Conservation (phyloP, 2,329 filamentous ascomycete genomes). For the Colletotrichum trifolii region DNA sequence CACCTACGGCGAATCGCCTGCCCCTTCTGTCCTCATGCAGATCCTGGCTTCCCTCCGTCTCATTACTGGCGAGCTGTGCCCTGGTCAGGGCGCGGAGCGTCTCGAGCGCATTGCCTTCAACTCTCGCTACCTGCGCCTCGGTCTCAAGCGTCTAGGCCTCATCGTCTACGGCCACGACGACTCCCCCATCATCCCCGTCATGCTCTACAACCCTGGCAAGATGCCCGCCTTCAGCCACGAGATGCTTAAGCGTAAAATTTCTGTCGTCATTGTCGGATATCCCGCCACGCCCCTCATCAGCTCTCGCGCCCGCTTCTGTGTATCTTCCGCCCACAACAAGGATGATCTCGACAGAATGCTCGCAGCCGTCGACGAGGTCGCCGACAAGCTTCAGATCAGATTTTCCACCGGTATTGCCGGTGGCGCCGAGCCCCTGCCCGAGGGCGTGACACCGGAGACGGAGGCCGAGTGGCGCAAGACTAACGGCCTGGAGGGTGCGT, state of each 20-base stretch:
- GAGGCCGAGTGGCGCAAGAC: slow-evolving; percentile 75
- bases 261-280: slow-evolving; percentile 96
- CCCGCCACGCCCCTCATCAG: slow-evolving; percentile 95
- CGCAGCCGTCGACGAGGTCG: slow-evolving; percentile 90
- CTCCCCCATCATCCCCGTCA: slow-evolving; percentile 93
- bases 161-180: slow-evolving; percentile 98
- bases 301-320: slow-evolving; percentile 93
- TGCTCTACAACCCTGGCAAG: slow-evolving; percentile 98
- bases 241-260: slow-evolving; percentile 98
- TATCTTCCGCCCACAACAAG: slow-evolving; percentile 97
- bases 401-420: slow-evolving; percentile 97
- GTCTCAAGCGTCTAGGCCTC: slow-evolving; percentile 94
- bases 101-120: slow-evolving; percentile 98
- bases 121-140: slow-evolving; percentile 96
- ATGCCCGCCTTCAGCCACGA: slow-evolving; percentile 98
- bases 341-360: slow-evolving; percentile 94
- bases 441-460: slow-evolving; percentile 76
- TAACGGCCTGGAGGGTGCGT: slow-evolving; percentile 75
- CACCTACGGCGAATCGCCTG: slow-evolving; percentile 86
- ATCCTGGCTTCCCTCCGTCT: slow-evolving; percentile 88
- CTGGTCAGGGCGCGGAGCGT: slow-evolving; percentile 94
- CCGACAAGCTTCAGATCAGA: slow-evolving; percentile 92
- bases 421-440: slow-evolving; percentile 80
- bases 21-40: slow-evolving; percentile 89
- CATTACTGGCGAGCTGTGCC: slow-evolving; percentile 87